A percentile compares a stretch with the other conserved stretches of the same genome.
Evolutionary conservation across 371 early-diverging fungal species (phyloP).

Genomic region (Choanephora cucurbitarum): DNA sequence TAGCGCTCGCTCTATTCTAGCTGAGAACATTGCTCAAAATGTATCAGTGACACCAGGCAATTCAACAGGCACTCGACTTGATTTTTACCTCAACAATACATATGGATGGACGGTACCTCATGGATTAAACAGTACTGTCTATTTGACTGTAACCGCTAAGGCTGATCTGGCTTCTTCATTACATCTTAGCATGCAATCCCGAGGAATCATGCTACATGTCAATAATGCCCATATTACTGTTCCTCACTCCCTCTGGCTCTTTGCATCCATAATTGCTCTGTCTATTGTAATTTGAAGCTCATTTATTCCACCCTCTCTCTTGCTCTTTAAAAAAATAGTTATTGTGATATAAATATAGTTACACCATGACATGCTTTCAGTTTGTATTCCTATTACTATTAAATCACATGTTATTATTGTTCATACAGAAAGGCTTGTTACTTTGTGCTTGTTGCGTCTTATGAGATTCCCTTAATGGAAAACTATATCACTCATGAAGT

Average conservation of each 20-base stretch:
- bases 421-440: too few relatives aligned
- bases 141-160: slow-evolving; percentile 29
- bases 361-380: too few relatives aligned
- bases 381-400: too few relatives aligned
- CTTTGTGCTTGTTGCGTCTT: too few relatives aligned
- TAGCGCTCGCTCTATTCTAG: slow-evolving; percentile 5
- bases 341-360: too few relatives aligned
- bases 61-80: slow-evolving; percentile 32
- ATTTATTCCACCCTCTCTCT: too few relatives aligned
- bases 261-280: background rate
- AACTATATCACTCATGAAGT: too few relatives aligned
- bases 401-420: too few relatives aligned
- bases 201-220: slow-evolving; percentile 20
- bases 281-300: background rate
- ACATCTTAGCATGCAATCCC: slow-evolving; percentile 17
- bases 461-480: too few relatives aligned
- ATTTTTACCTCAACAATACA: slow-evolving; percentile 26
- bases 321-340: too few relatives aligned
- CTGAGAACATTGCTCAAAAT: slow-evolving; percentile 24
- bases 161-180: slow-evolving; percentile 4
- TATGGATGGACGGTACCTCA: slow-evolving; percentile 43
- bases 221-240: slow-evolving; percentile 13
- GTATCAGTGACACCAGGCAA: slow-evolving; percentile 27
- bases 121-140: slow-evolving; percentile 32
- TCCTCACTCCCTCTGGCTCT: slow-evolving; percentile 4